Evolutionary conservation across 169 alveolate genomes (phyloP).

Genomic region (Eimeria maxima): DNA sequence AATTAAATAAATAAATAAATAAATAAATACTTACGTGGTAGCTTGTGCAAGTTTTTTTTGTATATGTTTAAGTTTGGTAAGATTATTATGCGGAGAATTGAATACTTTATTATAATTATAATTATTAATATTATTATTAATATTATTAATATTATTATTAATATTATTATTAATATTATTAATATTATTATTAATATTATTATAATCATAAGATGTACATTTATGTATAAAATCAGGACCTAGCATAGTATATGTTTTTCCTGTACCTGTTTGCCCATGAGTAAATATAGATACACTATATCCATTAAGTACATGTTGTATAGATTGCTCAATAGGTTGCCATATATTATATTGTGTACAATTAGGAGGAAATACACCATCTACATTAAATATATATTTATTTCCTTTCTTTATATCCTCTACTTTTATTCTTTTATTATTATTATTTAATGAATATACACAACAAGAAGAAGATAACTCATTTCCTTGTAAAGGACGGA

Average conservation of each 20-base stretch:
- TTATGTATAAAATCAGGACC: conserved; percentile 88
- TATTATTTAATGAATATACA: neutral
- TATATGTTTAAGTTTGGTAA: conserved; percentile 26
- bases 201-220: too few species aligned
- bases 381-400: conserved; percentile 84
- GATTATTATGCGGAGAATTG: too few species aligned
- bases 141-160: too few species aligned
- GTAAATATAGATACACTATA: conserved; percentile 88
- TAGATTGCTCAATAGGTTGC: conserved; percentile 85
- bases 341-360: conserved; percentile 87
- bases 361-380: conserved; percentile 84
- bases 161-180: too few species aligned
- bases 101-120: too few species aligned
- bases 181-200: too few species aligned
- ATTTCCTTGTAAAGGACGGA: conserved; percentile 78
- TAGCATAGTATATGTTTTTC: conserved; percentile 89
- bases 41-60: conserved; percentile 44
- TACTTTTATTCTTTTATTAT: conserved; percentile 79
- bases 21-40: neutral
- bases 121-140: too few species aligned
- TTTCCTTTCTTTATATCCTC: conserved; percentile 77
- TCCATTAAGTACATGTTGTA: conserved; percentile 85
- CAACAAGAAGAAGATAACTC: conserved; percentile 27
- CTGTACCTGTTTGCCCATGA: conserved; percentile 91
- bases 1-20: too few species aligned